A percentile compares a stretch with the other conserved stretches of the same genome.
These are phyloP conservation scores for Claviceps spartinae DNA, from an alignment of 2,329 filamentous ascomycete genomes.

Conservation along the genomic window DNA sequence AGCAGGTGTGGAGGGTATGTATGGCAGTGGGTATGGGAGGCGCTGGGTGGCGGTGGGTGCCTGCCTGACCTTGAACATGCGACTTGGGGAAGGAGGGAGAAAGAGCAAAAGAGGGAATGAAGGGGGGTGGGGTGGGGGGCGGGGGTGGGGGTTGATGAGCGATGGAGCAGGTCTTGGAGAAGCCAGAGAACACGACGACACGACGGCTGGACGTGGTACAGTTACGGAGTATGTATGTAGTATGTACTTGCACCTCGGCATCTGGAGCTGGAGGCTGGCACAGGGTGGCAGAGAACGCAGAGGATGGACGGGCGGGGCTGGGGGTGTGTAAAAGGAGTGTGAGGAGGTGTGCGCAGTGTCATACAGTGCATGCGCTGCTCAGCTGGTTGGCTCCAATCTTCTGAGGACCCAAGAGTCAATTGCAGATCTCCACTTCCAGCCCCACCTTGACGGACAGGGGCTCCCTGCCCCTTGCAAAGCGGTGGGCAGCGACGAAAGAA, in stretches of 20 bases:
- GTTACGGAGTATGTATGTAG: too few species aligned
- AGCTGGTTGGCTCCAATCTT: background rate
- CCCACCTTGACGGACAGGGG: background rate
- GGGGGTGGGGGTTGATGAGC: background rate
- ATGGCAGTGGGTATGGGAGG: constrained; percentile 3
- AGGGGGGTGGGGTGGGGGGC: background rate
- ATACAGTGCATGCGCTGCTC: background rate
- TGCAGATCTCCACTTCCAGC: background rate
- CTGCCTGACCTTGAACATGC: background rate
- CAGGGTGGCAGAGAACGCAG: background rate
- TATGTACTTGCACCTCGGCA: background rate
- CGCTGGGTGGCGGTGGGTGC: background rate
- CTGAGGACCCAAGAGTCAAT: background rate
- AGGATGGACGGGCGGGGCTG: background rate
- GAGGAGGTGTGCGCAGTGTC: too few species aligned
- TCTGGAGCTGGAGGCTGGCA: background rate
- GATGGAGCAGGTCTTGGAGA: background rate
- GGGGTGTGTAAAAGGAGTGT: too few species aligned
- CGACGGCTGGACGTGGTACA: background rate
- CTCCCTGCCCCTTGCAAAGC: background rate
- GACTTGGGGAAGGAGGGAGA: background rate
- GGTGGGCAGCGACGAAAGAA: background rate
- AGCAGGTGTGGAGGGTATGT: constrained; percentile 9
- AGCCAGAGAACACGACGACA: background rate
- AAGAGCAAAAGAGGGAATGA: background rate